phyloP scores from a whole-genome alignment of 2,329 filamentous ascomycete species.

The Colletotrichum aenigma region DNA sequence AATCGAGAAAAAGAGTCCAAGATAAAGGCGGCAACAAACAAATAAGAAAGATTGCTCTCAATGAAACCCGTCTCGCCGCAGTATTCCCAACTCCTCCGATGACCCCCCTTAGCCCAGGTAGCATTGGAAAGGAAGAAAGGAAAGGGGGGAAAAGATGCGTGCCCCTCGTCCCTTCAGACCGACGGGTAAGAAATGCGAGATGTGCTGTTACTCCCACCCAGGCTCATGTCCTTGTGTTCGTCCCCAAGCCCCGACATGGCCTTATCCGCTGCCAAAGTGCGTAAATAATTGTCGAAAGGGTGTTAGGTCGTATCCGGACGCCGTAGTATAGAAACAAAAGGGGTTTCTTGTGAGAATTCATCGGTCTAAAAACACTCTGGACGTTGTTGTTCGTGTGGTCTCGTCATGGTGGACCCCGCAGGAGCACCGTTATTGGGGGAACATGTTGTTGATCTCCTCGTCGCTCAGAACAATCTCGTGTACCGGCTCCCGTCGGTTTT shows the following conservation, averaged over 20 bases:
- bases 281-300: conserved; percentile 7
- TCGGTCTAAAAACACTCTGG: conserved; percentile 30
- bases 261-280: conserved; percentile 4
- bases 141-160: neutral
- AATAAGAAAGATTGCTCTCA: conserved; percentile 1
- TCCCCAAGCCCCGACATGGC: neutral
- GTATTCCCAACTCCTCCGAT: conserved; percentile 11
- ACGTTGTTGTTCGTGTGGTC: neutral
- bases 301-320: conserved; percentile 17
- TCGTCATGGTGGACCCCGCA: neutral
- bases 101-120: neutral
- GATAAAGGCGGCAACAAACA: neutral
- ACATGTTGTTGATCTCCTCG: conserved; percentile 73
- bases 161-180: neutral
- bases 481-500: conserved; percentile 77
- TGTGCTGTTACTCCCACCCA: conserved; percentile 11
- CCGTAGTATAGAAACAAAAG: conserved; percentile 16
- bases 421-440: conserved; percentile 58
- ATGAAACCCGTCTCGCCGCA: neutral
- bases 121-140: neutral
- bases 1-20: neutral
- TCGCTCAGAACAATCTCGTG: conserved; percentile 80
- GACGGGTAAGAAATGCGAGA: conserved; percentile 2
- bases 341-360: conserved; percentile 21
- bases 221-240: conserved; percentile 1